Conservation (phyloP, 2,329 filamentous ascomycete genomes). For the Beauveria pseudobassiana region DNA sequence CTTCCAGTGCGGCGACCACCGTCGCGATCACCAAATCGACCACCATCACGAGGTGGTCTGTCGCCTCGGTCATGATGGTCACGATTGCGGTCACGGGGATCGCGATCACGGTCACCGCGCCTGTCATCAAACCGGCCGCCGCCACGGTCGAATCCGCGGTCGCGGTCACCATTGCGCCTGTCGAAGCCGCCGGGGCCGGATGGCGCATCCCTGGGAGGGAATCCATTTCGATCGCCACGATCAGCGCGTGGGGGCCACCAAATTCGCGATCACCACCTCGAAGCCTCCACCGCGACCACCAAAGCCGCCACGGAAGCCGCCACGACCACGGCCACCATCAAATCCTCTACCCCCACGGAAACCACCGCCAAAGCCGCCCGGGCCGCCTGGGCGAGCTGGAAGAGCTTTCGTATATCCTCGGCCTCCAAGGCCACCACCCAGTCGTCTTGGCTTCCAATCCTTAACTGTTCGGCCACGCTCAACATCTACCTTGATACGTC, state of each 20-base stretch:
- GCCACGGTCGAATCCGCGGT: constrained; percentile 36
- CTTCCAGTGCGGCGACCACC: constrained; percentile 54
- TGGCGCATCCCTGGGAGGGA: constrained; percentile 50
- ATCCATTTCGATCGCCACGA: constrained; percentile 37
- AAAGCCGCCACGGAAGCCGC: constrained; percentile 39
- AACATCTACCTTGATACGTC: constrained; percentile 88
- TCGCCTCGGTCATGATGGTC: constrained; percentile 14
- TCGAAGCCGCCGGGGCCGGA: constrained; percentile 48
- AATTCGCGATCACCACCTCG: constrained; percentile 36
- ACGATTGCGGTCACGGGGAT: constrained; percentile 26
- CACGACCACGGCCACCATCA: constrained; percentile 35
- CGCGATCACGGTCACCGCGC: constrained; percentile 37
- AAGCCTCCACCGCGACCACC: constrained; percentile 36
- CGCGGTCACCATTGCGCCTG: constrained; percentile 39
- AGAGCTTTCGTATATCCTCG: constrained; percentile 84
- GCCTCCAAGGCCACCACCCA: constrained; percentile 87
- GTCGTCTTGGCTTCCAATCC: constrained; percentile 85
- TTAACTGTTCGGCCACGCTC: constrained; percentile 91
- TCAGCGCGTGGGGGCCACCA: constrained; percentile 22
- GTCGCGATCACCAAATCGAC: constrained; percentile 37
- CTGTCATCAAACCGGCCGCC: constrained; percentile 35
- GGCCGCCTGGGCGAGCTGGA: constrained; percentile 61
- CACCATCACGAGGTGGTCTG: constrained; percentile 30
- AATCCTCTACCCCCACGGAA: constrained; percentile 40
- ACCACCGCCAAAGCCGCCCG: constrained; percentile 45